A percentile compares a stretch with the other conserved stretches of the same genome.
These are phyloP conservation scores for Coemansia sp. DNA, from an alignment of 192 early-diverging fungal genomes.

Conservation along the genomic window DNA sequence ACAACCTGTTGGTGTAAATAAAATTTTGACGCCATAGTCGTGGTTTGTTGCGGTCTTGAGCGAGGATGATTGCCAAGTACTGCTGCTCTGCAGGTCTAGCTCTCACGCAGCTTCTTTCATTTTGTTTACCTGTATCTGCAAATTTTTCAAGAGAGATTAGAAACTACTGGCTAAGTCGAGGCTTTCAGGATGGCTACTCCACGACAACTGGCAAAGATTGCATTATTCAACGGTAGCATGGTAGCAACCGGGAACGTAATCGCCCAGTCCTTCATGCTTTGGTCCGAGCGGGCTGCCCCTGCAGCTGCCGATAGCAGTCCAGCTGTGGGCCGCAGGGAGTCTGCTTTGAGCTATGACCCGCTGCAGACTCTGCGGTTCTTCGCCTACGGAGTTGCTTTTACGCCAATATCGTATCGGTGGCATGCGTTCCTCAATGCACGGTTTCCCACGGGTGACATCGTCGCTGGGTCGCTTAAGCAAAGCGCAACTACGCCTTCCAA, in stretches of 20 bases:
- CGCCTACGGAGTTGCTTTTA: slow-evolving; percentile 32
- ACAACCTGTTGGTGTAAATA: neutral
- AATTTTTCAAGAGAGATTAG: neutral
- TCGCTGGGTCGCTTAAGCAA: neutral
- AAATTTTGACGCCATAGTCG: neutral
- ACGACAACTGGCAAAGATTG: slow-evolving; percentile 20
- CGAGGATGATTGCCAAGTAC: neutral
- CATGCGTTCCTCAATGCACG: slow-evolving; percentile 39
- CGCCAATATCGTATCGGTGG: slow-evolving; percentile 32
- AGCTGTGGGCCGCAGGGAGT: neutral
- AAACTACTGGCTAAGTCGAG: neutral
- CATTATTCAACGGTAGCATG: slow-evolving; percentile 36
- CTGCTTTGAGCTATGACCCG: slow-evolving; percentile 14
- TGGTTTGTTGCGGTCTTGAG: neutral
- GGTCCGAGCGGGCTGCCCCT: slow-evolving; percentile 1
- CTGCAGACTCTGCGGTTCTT: slow-evolving; percentile 37
- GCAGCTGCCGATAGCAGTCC: neutral
- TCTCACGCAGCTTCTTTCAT: neutral
- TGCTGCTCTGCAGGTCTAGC: neutral
- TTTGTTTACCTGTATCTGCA: neutral
- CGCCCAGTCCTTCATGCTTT: slow-evolving; percentile 23
- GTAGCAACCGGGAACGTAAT: slow-evolving; percentile 36
- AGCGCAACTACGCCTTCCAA: neutral
- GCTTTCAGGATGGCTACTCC: neutral
- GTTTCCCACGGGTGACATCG: slow-evolving; percentile 20